Conservation (phyloP, 345 rosid genomes). For the Corymbia maculata region DNA sequence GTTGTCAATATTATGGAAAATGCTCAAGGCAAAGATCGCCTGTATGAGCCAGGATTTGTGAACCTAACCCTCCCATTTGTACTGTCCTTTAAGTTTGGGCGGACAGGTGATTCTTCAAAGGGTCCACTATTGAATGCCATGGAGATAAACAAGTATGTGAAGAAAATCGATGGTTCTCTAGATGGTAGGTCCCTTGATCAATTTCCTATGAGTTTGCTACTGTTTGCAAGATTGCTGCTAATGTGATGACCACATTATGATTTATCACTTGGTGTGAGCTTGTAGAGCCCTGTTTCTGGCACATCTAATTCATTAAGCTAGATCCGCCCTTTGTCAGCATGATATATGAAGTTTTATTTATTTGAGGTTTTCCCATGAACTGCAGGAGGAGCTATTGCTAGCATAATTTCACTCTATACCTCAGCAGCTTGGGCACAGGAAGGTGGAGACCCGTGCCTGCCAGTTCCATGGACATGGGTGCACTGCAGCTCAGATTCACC, state of each 20-base stretch:
- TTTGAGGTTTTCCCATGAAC: slow-evolving; percentile 4
- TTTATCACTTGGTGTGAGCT: neutral
- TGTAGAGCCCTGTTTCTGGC: neutral
- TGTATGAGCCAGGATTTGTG: slow-evolving; percentile 78
- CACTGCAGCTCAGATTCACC: slow-evolving; percentile 56
- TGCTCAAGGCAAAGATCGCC: slow-evolving; percentile 64
- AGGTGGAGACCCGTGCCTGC: slow-evolving; percentile 95
- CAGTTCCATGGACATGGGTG: slow-evolving; percentile 96
- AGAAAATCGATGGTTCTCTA: slow-evolving; percentile 61
- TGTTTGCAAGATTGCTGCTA: neutral
- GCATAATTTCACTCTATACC: slow-evolving; percentile 35
- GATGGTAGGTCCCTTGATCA: slow-evolving; percentile 47
- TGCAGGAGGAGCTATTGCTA: slow-evolving; percentile 57
- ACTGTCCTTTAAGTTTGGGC: slow-evolving; percentile 63
- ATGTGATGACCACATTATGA: neutral
- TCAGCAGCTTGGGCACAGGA: slow-evolving; percentile 82
- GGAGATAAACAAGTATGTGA: slow-evolving; percentile 71
- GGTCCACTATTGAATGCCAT: slow-evolving; percentile 96
- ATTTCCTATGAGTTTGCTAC: neutral
- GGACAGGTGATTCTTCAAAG: slow-evolving; percentile 71
- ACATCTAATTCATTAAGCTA: neutral
- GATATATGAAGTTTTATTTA: neutral
- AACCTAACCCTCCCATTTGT: slow-evolving; percentile 84
- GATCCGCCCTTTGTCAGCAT: neutral
- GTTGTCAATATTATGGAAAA: slow-evolving; percentile 86